Percentiles rank a stretch among this genome's conserved stretches.
Evolutionary conservation across 2,329 filamentous ascomycete species (phyloP).

Genomic region (Fusarium sp.): DNA sequence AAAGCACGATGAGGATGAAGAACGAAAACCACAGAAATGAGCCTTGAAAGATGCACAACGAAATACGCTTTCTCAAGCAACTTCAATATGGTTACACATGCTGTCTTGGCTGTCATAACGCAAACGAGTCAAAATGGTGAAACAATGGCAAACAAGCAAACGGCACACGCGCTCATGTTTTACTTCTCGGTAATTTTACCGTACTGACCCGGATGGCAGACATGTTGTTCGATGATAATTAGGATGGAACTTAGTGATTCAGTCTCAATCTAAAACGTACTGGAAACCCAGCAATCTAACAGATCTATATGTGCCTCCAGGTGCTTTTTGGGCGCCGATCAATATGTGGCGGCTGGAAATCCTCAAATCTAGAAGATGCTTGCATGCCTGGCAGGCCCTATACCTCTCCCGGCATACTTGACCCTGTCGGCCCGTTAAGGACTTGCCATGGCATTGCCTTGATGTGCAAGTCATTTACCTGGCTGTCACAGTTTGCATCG

Average conservation of each 20-base stretch:
- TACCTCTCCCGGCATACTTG: background rate
- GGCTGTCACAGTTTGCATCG: background rate
- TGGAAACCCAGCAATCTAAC: constrained; percentile 10
- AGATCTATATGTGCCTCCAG: constrained; percentile 11
- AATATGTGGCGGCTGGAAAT: constrained; percentile 4
- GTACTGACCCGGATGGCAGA: background rate
- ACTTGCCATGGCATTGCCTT: background rate
- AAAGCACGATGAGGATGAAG: background rate
- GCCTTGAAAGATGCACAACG: background rate
- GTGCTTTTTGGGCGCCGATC: background rate
- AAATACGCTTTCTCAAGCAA: background rate
- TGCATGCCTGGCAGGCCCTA: background rate
- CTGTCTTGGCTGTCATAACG: background rate
- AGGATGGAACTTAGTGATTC: constrained; percentile 18
- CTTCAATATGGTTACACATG: constrained; percentile 18
- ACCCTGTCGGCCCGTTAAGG: background rate
- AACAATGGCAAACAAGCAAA: background rate
- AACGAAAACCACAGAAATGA: background rate
- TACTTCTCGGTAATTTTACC: background rate
- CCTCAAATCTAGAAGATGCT: constrained; percentile 1
- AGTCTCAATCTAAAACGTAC: constrained; percentile 24
- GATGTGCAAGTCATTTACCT: background rate
- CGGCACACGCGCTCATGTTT: background rate
- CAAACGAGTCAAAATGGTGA: background rate
- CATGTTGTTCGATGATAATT: constrained; percentile 1